Conservation (phyloP, 2,329 filamentous ascomycete species). For the Colletotrichum sp. region DNA sequence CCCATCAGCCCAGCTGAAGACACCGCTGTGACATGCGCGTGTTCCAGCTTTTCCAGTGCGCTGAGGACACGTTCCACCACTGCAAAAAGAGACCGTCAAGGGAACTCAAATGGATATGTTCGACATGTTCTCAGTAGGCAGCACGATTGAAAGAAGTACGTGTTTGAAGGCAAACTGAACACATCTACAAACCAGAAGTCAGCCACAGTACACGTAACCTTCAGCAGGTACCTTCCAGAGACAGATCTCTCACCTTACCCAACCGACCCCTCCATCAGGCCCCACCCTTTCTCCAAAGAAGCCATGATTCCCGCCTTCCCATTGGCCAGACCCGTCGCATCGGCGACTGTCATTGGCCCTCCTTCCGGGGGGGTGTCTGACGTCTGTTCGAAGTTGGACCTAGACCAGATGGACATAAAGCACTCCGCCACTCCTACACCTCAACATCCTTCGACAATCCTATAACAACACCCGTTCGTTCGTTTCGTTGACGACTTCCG, state of each 20-base stretch:
- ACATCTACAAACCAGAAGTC: background rate
- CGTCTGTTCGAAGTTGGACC: background rate
- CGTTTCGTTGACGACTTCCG: background rate
- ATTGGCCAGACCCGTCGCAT: background rate
- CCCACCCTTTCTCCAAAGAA: background rate
- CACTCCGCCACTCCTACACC: background rate
- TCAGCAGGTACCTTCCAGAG: background rate
- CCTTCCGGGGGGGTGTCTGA: background rate
- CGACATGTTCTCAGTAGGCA: background rate
- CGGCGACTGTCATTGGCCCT: background rate
- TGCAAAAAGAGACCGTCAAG: background rate
- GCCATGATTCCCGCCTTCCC: background rate
- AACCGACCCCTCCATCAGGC: background rate
- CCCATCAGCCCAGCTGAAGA: background rate
- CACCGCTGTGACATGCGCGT: background rate
- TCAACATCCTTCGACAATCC: conserved; percentile 42
- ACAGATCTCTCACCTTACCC: background rate
- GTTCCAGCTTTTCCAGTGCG: background rate
- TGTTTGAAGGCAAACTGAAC: conserved; percentile 2
- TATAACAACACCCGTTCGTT: background rate
- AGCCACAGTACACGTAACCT: conserved; percentile 1
- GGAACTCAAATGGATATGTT: background rate
- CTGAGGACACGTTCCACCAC: background rate
- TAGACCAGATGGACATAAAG: background rate
- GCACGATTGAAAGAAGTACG: background rate